Evolutionary conservation across 192 early-diverging fungal genomes (phyloP).

Genomic region (Coemansia sp.): DNA sequence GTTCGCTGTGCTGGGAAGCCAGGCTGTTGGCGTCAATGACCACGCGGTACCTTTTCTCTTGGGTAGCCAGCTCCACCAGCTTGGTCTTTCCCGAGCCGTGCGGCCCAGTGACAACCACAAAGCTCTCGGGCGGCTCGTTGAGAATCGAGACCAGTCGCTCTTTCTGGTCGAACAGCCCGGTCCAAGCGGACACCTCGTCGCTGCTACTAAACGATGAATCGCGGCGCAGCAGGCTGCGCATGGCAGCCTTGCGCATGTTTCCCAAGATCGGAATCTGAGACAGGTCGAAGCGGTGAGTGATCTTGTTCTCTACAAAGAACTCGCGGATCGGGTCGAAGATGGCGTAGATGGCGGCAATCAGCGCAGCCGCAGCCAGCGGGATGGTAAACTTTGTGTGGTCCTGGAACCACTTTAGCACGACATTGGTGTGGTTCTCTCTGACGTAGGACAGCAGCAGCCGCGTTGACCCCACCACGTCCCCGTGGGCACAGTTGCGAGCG

Average conservation of each 20-base stretch:
- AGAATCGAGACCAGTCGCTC: slow-evolving; percentile 45
- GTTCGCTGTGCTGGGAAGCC: slow-evolving; percentile 66
- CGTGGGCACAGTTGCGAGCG: slow-evolving; percentile 90
- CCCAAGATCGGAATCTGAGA: slow-evolving; percentile 37
- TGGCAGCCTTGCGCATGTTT: slow-evolving; percentile 28
- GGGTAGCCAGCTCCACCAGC: slow-evolving; percentile 70
- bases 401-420: slow-evolving; percentile 62
- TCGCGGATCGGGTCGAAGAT: slow-evolving; percentile 88
- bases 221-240: slow-evolving; percentile 35
- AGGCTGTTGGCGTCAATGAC: slow-evolving; percentile 79
- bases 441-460: slow-evolving; percentile 63
- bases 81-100: slow-evolving; percentile 77
- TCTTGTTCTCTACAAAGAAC: slow-evolving; percentile 83
- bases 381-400: slow-evolving; percentile 76
- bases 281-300: slow-evolving; percentile 76
- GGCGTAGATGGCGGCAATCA: slow-evolving; percentile 75
- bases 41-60: slow-evolving; percentile 68
- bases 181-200: slow-evolving; percentile 38
- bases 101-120: slow-evolving; percentile 82
- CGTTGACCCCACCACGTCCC: slow-evolving; percentile 68
- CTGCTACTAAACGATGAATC: neutral
- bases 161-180: slow-evolving; percentile 43
- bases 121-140: slow-evolving; percentile 67
- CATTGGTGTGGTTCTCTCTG: slow-evolving; percentile 55
- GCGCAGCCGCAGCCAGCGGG: slow-evolving; percentile 68